Percentiles rank a stretch among this genome's conserved stretches.
Evolutionary conservation across 1,139 yeast genomes (phyloP).

Genomic region (Chernovozyma sophiae-reginae): DNA sequence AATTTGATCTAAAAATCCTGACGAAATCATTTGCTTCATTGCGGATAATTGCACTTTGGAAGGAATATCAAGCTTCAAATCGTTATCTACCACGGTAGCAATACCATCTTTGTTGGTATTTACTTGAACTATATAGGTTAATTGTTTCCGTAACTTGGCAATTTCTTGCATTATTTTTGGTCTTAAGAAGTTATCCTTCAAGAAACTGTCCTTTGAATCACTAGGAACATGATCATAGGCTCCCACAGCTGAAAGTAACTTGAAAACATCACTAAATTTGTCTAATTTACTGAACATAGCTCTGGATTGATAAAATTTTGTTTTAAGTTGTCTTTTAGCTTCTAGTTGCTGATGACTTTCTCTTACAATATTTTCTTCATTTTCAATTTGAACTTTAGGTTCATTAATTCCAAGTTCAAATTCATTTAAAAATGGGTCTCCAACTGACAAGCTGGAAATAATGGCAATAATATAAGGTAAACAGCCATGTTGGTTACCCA

Average conservation of each 20-base stretch:
- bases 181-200: conserved; percentile 58
- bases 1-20: conserved; percentile 90
- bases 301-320: conserved; percentile 53
- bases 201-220: conserved; percentile 44
- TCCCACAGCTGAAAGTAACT: conserved; percentile 77
- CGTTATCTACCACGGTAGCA: conserved; percentile 43
- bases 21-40: conserved; percentile 84
- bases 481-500: conserved; percentile 85
- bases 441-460: conserved; percentile 90
- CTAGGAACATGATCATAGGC: conserved; percentile 75
- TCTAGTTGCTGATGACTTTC: conserved; percentile 31
- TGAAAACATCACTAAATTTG: conserved; percentile 67
- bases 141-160: conserved; percentile 71
- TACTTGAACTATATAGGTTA: conserved; percentile 67
- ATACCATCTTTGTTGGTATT: conserved; percentile 57
- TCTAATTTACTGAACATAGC: conserved; percentile 66
- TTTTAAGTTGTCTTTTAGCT: conserved; percentile 38
- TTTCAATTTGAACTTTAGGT: conserved; percentile 26
- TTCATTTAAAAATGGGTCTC: conserved; percentile 81
- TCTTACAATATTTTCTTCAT: conserved; percentile 29
- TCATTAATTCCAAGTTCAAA: conserved; percentile 58
- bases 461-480: conserved; percentile 83
- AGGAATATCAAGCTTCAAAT: conserved; percentile 65
- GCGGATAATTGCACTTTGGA: conserved; percentile 64
- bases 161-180: conserved; percentile 82